Evolutionary conservation across 306 rosid genomes (phyloP), one percentile per base, ranked within the genome.

Genomic region (Gleditsia sinensis): DNA sequence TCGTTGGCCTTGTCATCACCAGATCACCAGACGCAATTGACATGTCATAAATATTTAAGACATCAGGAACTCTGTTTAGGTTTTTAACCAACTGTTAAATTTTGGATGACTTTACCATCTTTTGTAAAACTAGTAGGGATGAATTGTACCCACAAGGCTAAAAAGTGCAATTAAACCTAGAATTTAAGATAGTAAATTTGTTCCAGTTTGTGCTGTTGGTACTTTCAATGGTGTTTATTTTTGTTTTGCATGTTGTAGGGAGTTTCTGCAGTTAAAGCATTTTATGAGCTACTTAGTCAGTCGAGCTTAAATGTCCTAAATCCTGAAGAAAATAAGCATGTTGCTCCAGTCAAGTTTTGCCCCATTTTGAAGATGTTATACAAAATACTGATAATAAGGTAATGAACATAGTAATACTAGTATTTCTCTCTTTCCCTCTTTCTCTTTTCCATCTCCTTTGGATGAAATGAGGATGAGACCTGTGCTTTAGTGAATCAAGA

Each of bases 201-300:
- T 39, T 39, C 45, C 6, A 7, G 45, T 39, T 65, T 67, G 30
- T 45, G 14, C 34, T 5, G 1, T 40, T 57, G 50, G 50, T 66
- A 54, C 67, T 56, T 67, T 17, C 25, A 39, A 59, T 3, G 53
- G 23, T 57, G 37, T 24, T 56, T 51, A 39, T 39, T 0, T 32
- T 68, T 74, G 21, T 48, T 13, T 39, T 78, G 69, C 42, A 72
- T 77, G 33, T 81, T 75, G 33, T 86, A 93, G 98, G 96, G 98
- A 56, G 88, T 93, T 40, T 93, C 98, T 61, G 97, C 98, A 33
- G 95, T 90, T 71, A 93, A 83, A 82, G 98, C 98, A 58, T 90
- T 93, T 63, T 88, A 87, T 71, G 95, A 90, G 83, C 88, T 90
- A 75, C 88, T 93, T 36, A 87, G 98, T 81, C 95, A 88, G 40